These are phyloP conservation scores for Oehlia diaphana DNA, from an alignment of 192 early-diverging fungal species.

Conservation along the genomic window DNA sequence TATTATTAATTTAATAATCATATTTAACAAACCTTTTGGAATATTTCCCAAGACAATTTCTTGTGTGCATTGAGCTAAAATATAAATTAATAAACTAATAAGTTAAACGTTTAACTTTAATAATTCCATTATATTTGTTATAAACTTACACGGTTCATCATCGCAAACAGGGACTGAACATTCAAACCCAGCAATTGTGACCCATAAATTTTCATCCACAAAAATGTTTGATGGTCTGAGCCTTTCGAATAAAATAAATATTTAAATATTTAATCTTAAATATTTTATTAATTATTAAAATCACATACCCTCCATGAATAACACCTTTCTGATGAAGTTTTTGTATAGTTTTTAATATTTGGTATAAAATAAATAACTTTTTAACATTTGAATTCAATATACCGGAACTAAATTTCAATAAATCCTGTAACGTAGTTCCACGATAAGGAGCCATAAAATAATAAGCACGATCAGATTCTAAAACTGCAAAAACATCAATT, in stretches of 20 bases:
- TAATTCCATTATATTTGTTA: background rate
- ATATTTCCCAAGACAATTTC: slow-evolving; percentile 12
- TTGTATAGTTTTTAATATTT: slow-evolving; percentile 51
- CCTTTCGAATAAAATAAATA: slow-evolving; percentile 16
- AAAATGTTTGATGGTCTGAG: slow-evolving; percentile 54
- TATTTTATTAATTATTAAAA: background rate
- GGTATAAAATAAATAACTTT: slow-evolving; percentile 62
- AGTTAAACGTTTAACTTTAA: background rate
- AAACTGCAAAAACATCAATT: slow-evolving; percentile 47
- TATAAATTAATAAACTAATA: background rate
- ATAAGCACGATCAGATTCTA: slow-evolving; percentile 52
- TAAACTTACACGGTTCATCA: background rate
- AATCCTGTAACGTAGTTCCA: slow-evolving; percentile 54
- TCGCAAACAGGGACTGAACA: slow-evolving; percentile 36
- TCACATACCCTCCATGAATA: slow-evolving; percentile 51
- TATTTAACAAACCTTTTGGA: slow-evolving; percentile 35
- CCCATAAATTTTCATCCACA: slow-evolving; percentile 63
- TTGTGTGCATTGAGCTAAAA: background rate
- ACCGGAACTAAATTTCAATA: slow-evolving; percentile 60
- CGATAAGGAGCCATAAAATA: slow-evolving; percentile 56
- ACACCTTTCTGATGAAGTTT: slow-evolving; percentile 56
- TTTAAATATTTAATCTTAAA: background rate
- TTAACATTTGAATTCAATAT: slow-evolving; percentile 58
- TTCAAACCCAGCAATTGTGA: slow-evolving; percentile 53
- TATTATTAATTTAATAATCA: background rate